Evolutionary conservation across 495 filamentous ascomycete genomes (phyloP), one percentile per base, ranked within the genome.

Genomic region (Chaetomium cochliodes): DNA sequence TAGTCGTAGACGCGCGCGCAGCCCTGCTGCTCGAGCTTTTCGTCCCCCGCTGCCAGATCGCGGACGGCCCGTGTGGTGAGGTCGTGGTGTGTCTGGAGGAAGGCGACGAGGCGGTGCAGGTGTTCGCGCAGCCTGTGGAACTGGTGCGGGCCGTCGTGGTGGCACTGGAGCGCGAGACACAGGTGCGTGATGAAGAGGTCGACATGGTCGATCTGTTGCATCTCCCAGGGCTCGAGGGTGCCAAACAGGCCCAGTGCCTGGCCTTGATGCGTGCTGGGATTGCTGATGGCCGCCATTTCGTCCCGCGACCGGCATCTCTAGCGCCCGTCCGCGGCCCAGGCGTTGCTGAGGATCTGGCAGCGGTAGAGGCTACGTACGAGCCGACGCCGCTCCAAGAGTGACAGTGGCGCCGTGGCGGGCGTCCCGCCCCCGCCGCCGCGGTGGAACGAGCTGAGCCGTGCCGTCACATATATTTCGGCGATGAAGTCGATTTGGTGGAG

Each of bases 191-290:
- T 23, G 33, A 57, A 57, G 33, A 23, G 2, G 53, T 56, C 25
- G 30, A 33, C 53, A n/a, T 56, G 52, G 53, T 56, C 53, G 30
- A 56, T 41, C 20, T 56, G 53, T 11, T 56, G 53, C 30, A 41
- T 41, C 12, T 56, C 53, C 53, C 53, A 56, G 6, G 53, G 33
- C 33, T 56, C n/a, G 8, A 56, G 33, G 8, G n/a, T 25, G 53
- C 22, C 16, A 3, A 56, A 22, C 5, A 56, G 33, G 7, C 30
- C 53, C 22, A 39, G 12, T 3, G 6, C 9, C 30, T 12, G 5
- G 53, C 30, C 53, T 15, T 23, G 33, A 13, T 56, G 18, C 30
- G 16, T 41, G n/a, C 53, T 41, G 3, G 18, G 7, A 20, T 41
- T 41, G 53, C n/a, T 41, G 30, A 22, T 56, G 12, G 30, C 30